Percentiles rank a stretch among this genome's conserved stretches.
These are phyloP conservation scores for Chrysoporthe cubensis DNA, from an alignment of 2,329 filamentous ascomycete genomes.

Conservation along the genomic window DNA sequence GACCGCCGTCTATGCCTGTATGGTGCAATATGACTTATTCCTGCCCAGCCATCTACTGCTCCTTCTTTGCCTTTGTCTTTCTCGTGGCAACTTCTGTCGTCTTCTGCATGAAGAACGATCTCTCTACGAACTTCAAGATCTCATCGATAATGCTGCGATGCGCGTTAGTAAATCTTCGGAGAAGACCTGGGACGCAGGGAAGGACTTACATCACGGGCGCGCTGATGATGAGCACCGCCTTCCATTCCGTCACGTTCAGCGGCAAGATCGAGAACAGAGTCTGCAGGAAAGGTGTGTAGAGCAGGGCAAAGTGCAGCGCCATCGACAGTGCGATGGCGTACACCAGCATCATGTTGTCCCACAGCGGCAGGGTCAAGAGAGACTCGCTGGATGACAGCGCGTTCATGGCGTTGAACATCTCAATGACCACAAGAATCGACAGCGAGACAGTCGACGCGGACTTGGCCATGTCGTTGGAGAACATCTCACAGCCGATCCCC, in stretches of 20 bases:
- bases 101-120: slow-evolving; percentile 64
- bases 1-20: slow-evolving; percentile 26
- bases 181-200: background rate
- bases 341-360: slow-evolving; percentile 98
- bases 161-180: background rate
- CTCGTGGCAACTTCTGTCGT: slow-evolving; percentile 39
- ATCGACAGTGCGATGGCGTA: slow-evolving; percentile 93
- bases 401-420: slow-evolving; percentile 99
- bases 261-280: slow-evolving; percentile 88
- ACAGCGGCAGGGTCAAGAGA: slow-evolving; percentile 89
- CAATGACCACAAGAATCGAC: slow-evolving; percentile 91
- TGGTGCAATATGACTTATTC: slow-evolving; percentile 19
- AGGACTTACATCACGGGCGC: slow-evolving; percentile 84
- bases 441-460: slow-evolving; percentile 91
- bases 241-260: slow-evolving; percentile 85
- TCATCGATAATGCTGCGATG: slow-evolving; percentile 75
- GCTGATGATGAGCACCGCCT: slow-evolving; percentile 86
- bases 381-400: slow-evolving; percentile 94
- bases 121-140: slow-evolving; percentile 77
- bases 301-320: slow-evolving; percentile 89
- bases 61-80: slow-evolving; percentile 52
- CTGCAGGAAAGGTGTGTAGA: slow-evolving; percentile 91
- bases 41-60: slow-evolving; percentile 46
- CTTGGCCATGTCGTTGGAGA: slow-evolving; percentile 82
- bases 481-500: slow-evolving; percentile 91